These are phyloP conservation scores for Panaeolus cyanescens DNA, from an alignment of 768 basidiomycete genomes.

Conservation along the genomic window DNA sequence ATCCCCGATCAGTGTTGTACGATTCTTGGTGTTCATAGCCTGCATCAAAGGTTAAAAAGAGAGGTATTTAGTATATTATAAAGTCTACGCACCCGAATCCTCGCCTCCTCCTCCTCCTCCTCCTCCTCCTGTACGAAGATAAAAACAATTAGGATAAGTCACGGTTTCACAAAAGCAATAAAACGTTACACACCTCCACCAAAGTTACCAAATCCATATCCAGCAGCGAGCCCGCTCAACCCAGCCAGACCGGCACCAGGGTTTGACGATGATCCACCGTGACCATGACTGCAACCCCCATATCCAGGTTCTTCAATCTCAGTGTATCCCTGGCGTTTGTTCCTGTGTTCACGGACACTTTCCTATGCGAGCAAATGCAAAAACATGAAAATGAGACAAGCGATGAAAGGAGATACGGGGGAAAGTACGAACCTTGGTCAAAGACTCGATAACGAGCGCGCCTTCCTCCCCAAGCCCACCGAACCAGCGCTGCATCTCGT, in stretches of 20 bases:
- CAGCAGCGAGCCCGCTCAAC: conserved; percentile 5
- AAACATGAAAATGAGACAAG: background rate
- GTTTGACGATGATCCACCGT: background rate
- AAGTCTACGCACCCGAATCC: background rate
- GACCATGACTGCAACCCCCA: conserved; percentile 31
- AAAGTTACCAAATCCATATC: conserved; percentile 2
- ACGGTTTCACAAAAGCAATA: background rate
- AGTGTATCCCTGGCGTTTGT: conserved; percentile 56
- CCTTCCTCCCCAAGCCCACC: conserved; percentile 48
- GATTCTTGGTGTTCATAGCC: background rate
- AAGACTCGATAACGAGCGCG: conserved; percentile 41
- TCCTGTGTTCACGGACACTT: conserved; percentile 54
- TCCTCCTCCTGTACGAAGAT: too few relatives aligned
- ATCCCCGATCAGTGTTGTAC: background rate
- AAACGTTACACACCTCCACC: background rate
- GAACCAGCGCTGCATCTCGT: conserved; percentile 54
- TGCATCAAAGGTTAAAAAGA: too few relatives aligned
- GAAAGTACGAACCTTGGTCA: conserved; percentile 49
- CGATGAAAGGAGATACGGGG: background rate
- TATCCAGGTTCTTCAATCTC: conserved; percentile 39
- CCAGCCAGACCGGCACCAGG: conserved; percentile 3
- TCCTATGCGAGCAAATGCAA: conserved; percentile 33
- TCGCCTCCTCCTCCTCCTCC: background rate
- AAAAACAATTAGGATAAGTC: too few relatives aligned
- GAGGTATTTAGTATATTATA: too few relatives aligned